Conservation (phyloP, 1,284 basidiomycete genomes). For the Sporisorium reilianum region DNA sequence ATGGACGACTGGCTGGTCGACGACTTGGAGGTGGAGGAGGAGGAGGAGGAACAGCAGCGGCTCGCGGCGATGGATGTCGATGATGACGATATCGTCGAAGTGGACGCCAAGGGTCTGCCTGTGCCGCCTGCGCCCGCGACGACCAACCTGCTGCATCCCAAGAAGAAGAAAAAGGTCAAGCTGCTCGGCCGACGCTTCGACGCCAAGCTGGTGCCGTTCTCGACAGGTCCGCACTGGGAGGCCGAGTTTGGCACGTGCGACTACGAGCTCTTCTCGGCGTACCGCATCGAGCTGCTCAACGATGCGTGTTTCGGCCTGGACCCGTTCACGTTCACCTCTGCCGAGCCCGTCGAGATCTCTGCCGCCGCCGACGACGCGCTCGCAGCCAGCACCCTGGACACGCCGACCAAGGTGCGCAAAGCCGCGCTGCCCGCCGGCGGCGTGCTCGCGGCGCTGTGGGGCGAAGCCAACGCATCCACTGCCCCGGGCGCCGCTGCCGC, state of each 20-base stretch:
- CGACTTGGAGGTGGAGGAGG: conserved; percentile 65
- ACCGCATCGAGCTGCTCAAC: conserved; percentile 65
- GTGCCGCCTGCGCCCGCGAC: conserved; percentile 20
- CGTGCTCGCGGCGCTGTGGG: conserved; percentile 43
- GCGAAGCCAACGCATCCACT: conserved; percentile 14
- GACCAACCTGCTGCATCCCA: conserved; percentile 44
- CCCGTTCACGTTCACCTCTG: conserved; percentile 59
- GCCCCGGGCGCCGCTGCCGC: neutral
- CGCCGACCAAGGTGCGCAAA: conserved; percentile 23
- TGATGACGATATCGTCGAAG: conserved; percentile 36
- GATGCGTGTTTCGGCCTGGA: conserved; percentile 60
- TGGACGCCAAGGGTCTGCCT: conserved; percentile 42
- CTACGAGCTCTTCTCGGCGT: conserved; percentile 57
- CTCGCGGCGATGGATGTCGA: conserved; percentile 31
- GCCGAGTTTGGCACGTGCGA: conserved; percentile 41
- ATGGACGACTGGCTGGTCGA: conserved; percentile 69
- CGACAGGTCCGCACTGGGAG: conserved; percentile 67
- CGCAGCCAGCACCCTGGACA: conserved; percentile 6
- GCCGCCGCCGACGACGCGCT: conserved; percentile 5
- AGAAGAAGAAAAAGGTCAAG: conserved; percentile 67
- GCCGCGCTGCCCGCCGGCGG: conserved; percentile 30
- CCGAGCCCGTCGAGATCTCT: conserved; percentile 3
- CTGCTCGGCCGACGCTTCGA: conserved; percentile 63
- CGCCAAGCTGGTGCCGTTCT: conserved; percentile 64
- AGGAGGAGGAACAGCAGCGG: conserved; percentile 45